Percentiles rank a stretch among this genome's conserved stretches.
Evolutionary conservation across 805 yeast genomes (phyloP).

Genomic region (Saturnispora gosingensis): DNA sequence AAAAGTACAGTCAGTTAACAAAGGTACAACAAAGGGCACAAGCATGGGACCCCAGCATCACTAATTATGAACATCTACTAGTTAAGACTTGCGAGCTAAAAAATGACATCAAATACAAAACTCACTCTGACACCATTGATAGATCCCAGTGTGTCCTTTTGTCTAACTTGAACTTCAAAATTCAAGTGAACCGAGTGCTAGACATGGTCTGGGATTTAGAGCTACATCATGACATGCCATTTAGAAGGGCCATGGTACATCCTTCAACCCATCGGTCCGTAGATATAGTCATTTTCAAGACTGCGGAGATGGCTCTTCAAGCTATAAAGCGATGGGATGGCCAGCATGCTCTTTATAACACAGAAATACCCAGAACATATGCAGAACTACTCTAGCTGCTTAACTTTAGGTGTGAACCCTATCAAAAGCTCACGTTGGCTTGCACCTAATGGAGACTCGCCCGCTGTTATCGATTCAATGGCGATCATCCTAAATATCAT

Average conservation of each 20-base stretch:
- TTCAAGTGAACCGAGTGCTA: background rate
- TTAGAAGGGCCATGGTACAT: background rate
- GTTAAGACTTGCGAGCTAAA: background rate
- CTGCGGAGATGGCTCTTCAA: background rate
- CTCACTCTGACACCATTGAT: background rate
- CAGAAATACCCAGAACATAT: background rate
- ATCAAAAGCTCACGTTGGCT: background rate
- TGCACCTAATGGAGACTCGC: slow-evolving; percentile 1
- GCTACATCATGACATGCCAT: background rate
- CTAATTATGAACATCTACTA: background rate
- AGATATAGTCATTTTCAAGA: slow-evolving; percentile 3
- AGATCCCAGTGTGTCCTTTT: slow-evolving; percentile 4
- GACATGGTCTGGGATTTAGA: slow-evolving; percentile 4
- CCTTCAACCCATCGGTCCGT: background rate
- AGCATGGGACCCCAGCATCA: background rate
- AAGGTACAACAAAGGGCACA: background rate
- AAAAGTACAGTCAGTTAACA: background rate
- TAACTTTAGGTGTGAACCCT: background rate
- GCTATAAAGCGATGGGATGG: slow-evolving; percentile 4
- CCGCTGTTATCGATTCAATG: background rate
- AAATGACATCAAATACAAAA: background rate
- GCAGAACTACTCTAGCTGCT: slow-evolving; percentile 5
- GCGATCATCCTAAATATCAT: background rate
- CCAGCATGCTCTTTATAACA: slow-evolving; percentile 3
- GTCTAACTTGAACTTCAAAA: background rate